Evolutionary conservation across 106 monocot genomes (phyloP).

Genomic region (Allium cepa): DNA sequence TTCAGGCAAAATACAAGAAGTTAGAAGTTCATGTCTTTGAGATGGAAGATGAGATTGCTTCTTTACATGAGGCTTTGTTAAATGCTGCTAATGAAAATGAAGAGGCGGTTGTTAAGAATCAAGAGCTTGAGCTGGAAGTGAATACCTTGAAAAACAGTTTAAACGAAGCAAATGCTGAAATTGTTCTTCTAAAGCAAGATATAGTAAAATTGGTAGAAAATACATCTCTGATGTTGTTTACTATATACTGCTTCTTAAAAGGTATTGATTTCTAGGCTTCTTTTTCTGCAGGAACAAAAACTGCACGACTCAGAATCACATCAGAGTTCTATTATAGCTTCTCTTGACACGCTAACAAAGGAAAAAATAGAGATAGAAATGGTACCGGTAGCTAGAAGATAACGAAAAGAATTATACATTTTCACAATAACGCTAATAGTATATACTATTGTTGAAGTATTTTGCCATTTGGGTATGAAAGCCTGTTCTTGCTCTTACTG

Average conservation of each 20-base stretch:
- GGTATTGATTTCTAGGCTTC: conserved; percentile 1
- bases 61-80: conserved; percentile 44
- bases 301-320: conserved; percentile 45
- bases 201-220: conserved; percentile 33
- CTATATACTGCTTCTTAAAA: not conserved
- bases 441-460: too few relatives aligned
- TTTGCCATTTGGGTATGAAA: too few relatives aligned
- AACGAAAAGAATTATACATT: too few relatives aligned
- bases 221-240: not conserved
- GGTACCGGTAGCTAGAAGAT: conserved; percentile 21
- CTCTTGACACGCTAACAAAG: conserved; percentile 32
- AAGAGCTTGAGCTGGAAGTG: conserved; percentile 35
- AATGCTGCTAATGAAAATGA: conserved; percentile 51
- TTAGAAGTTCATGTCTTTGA: conserved; percentile 58
- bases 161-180: conserved; percentile 36
- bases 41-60: conserved; percentile 65
- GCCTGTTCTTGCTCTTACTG: not conserved
- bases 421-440: too few relatives aligned
- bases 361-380: conserved; percentile 89
- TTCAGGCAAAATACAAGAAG: conserved; percentile 60
- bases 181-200: conserved; percentile 44
- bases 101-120: conserved; percentile 31
- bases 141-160: conserved; percentile 37
- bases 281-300: conserved; percentile 35
- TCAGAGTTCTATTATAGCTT: conserved; percentile 32